Evolutionary conservation across 306 rosid genomes (phyloP).

Genomic region (Pachyrhizus erosus): DNA sequence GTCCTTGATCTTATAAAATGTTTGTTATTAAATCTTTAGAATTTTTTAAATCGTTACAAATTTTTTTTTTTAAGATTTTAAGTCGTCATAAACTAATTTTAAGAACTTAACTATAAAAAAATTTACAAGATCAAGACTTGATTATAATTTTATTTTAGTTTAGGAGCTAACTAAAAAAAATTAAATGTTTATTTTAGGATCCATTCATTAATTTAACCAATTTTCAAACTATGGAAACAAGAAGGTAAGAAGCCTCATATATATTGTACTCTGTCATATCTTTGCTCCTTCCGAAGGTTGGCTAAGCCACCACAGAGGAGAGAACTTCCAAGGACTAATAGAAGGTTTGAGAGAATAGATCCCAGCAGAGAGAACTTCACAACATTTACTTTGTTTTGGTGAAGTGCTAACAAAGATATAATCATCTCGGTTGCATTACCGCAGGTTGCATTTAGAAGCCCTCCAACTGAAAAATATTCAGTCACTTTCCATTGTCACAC

Average conservation of each 20-base stretch:
- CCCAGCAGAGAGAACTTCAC: conserved; percentile 92
- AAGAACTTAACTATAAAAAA: too few species aligned
- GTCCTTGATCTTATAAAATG: too few species aligned
- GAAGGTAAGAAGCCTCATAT: background rate
- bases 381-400: conserved; percentile 63
- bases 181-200: too few species aligned
- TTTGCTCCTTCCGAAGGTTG: conserved; percentile 67
- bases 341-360: conserved; percentile 93
- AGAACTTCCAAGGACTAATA: conserved; percentile 88
- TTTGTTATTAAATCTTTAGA: too few species aligned
- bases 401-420: conserved; percentile 80
- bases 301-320: conserved; percentile 88
- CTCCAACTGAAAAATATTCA: conserved; percentile 68
- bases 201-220: too few species aligned
- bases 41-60: too few species aligned
- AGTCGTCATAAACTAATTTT: too few species aligned
- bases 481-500: too few species aligned
- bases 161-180: too few species aligned
- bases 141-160: too few species aligned
- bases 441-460: conserved; percentile 98
- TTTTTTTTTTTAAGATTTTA: too few species aligned
- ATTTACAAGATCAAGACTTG: too few species aligned
- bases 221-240: background rate
- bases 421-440: conserved; percentile 95
- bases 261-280: conserved; percentile 69